Evolutionary conservation across 371 early-diverging fungal species (phyloP), one percentile per base, ranked within the genome.

Genomic region (Apophysomyces elegans): DNA sequence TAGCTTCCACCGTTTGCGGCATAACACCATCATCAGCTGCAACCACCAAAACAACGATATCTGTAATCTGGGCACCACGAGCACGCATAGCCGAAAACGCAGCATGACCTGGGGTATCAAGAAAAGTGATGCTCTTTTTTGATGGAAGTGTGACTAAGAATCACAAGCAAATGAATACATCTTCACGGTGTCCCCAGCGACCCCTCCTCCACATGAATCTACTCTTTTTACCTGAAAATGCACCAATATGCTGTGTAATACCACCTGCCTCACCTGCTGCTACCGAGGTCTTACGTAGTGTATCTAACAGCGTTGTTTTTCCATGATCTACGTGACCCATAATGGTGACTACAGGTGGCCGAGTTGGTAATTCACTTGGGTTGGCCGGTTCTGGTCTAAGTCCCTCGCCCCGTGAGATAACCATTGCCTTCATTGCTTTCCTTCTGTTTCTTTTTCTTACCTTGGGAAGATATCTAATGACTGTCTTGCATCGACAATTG

Each of bases 271-370:
- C 99, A n/a, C 90, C 87, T 13, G 93, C 92, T 16, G 95, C 97
- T 8, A 97, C 93, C 0, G 95, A 91, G 1, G 95, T 92, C 70
- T 94, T 93, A 44, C 97, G 90, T 39, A 97, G 82, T 0, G 94
- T 83, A 74, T 99, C 99, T 66, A 99, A 79, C 21, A 99, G 80
- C 0, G 99, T 98, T 1, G 99, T 98, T 72, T 98, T 98, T 37
- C 99, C 98, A 71, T 97, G 98, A 77, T 98, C 97, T 37, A 97
- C 95, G 68, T 98, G 99, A 13, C 99, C 99, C 94, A 99, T 93
- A 67, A 99, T 96, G 7, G 97, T 96, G 21, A 97, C 96, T 16
- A 97, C 91, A 7, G 98, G 98, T 1, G 97, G 94, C 44, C 97
- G 86, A 7, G 74, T 65, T 18, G 91, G 91, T 63, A 89, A 87